These are phyloP conservation scores for Candida gorgasii DNA, from an alignment of 805 yeast species.

Conservation along the genomic window DNA sequence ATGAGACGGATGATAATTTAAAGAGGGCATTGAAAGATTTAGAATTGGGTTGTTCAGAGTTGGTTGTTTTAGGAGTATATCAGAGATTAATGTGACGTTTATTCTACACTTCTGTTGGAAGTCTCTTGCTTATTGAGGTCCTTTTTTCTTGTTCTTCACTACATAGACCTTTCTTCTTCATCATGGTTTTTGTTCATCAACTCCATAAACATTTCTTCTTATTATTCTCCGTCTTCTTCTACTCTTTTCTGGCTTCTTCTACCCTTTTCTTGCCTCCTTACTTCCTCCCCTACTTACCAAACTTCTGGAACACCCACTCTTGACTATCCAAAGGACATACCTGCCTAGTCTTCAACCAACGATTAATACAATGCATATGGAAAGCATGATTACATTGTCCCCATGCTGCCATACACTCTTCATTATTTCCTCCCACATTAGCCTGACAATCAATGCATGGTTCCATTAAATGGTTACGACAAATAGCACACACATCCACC, in stretches of 20 bases:
- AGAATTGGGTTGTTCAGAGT: conserved; percentile 43
- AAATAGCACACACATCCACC: conserved; percentile 95
- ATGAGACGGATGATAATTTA: conserved; percentile 24
- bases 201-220: too few relatives aligned
- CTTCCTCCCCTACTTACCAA: conserved; percentile 51
- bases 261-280: background rate
- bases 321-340: conserved; percentile 96
- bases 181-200: too few relatives aligned
- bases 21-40: conserved; percentile 44
- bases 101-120: too few relatives aligned
- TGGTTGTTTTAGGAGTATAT: conserved; percentile 63
- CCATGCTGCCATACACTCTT: conserved; percentile 94
- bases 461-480: conserved; percentile 97
- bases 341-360: conserved; percentile 93
- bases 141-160: too few relatives aligned
- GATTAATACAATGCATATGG: conserved; percentile 93
- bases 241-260: background rate
- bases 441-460: conserved; percentile 97
- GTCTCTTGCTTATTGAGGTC: too few relatives aligned
- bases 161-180: too few relatives aligned
- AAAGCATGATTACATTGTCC: conserved; percentile 98
- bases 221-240: too few relatives aligned
- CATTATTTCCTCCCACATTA: conserved; percentile 60
- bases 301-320: conserved; percentile 75
- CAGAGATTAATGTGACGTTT: conserved; percentile 39